phyloP scores from a whole-genome alignment of 768 basidiomycete species.

The Boletus subcaerulescens region DNA sequence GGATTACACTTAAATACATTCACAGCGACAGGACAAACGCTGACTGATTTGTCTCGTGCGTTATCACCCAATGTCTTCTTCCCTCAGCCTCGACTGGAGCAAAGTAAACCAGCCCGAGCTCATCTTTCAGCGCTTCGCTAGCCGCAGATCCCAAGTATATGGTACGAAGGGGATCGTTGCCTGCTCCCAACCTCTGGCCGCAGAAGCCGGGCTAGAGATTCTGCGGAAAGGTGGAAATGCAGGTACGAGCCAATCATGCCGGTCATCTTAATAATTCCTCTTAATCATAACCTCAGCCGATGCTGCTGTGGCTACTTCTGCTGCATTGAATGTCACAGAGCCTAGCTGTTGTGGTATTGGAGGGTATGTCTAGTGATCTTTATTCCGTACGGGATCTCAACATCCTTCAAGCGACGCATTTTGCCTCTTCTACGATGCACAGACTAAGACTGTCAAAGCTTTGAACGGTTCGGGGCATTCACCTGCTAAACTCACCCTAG shows the following conservation, averaged over 20 bases:
- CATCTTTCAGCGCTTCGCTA: constrained; percentile 68
- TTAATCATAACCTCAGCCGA: constrained; percentile 52
- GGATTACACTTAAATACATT: not conserved
- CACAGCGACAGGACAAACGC: not conserved
- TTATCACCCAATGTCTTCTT: constrained; percentile 22
- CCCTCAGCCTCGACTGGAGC: constrained; percentile 46
- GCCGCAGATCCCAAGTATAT: constrained; percentile 84
- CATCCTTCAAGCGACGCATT: constrained; percentile 68
- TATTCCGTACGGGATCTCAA: constrained; percentile 9
- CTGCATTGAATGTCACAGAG: constrained; percentile 89
- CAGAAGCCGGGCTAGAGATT: constrained; percentile 89
- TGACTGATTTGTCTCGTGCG: not conserved
- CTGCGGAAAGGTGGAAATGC: constrained; percentile 94
- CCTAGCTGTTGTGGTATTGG: constrained; percentile 90
- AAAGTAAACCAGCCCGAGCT: constrained; percentile 68
- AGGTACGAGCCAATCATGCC: constrained; percentile 48
- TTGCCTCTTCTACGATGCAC: constrained; percentile 88
- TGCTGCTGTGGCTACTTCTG: constrained; percentile 91
- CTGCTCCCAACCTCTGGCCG: constrained; percentile 87
- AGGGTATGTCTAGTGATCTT: constrained; percentile 48
- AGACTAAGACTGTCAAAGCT: constrained; percentile 76
- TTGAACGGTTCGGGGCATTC: constrained; percentile 92
- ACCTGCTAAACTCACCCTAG: constrained; percentile 74
- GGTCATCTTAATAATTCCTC: not conserved
- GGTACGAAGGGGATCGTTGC: constrained; percentile 86